These are phyloP conservation scores for Plasmodium coatneyi DNA, from an alignment of 169 alveolate species.

Conservation along the genomic window DNA sequence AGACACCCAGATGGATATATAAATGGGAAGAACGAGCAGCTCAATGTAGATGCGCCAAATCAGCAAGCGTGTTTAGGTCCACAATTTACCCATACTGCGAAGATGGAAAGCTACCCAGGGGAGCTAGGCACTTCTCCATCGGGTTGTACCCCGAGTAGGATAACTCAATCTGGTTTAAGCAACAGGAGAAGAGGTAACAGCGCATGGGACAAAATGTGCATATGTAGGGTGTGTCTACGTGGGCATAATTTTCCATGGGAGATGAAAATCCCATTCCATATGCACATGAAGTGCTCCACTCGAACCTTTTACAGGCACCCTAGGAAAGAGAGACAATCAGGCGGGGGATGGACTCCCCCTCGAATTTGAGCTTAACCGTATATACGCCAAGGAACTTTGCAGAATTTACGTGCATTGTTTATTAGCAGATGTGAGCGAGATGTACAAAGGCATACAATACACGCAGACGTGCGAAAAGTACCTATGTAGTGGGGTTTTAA, in stretches of 20 bases:
- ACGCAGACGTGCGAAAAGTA: conserved; percentile 40
- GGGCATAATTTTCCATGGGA: background rate
- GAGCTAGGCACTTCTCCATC: background rate
- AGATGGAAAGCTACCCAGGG: background rate
- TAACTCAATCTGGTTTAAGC: background rate
- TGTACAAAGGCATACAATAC: conserved; percentile 8
- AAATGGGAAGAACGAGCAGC: background rate
- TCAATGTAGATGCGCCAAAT: background rate
- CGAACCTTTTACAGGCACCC: background rate
- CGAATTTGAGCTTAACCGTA: background rate
- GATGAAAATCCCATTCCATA: background rate
- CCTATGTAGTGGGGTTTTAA: conserved; percentile 20
- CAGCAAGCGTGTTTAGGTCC: background rate
- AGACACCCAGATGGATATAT: background rate
- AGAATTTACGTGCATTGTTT: conserved; percentile 58
- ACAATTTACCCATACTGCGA: background rate
- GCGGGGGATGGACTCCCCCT: background rate
- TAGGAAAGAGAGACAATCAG: background rate
- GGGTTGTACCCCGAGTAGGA: background rate
- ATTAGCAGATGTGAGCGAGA: conserved; percentile 58
- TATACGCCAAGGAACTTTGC: conserved; percentile 24
- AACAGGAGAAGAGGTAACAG: background rate
- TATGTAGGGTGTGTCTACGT: background rate
- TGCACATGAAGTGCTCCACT: background rate
- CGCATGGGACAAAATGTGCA: background rate